Evolutionary conservation across 768 basidiomycete species (phyloP).

Genomic region (Exsudoporus frostii): DNA sequence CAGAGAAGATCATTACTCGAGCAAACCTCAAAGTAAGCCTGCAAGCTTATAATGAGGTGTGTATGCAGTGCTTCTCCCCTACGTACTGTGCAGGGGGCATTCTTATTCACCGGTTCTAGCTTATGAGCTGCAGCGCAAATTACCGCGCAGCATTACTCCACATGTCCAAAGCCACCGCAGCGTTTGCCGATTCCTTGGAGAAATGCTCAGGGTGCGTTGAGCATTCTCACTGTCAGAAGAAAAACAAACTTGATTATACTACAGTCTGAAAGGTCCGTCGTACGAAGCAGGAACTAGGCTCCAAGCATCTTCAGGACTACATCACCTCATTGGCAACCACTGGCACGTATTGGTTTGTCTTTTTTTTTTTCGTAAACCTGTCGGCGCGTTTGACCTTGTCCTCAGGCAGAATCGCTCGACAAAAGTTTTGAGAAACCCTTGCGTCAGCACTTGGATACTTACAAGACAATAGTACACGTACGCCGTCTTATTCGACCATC

Average conservation of each 20-base stretch:
- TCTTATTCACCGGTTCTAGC: conserved; percentile 42
- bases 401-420: conserved; percentile 79
- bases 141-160: conserved; percentile 80
- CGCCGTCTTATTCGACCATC: conserved; percentile 17
- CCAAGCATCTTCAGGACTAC: conserved; percentile 83
- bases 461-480: conserved; percentile 71
- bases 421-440: conserved; percentile 88
- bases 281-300: conserved; percentile 80
- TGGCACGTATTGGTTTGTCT: conserved; percentile 81
- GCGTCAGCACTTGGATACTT: conserved; percentile 78
- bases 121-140: conserved; percentile 69
- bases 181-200: conserved; percentile 85
- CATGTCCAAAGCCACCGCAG: conserved; percentile 80
- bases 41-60: conserved; percentile 78
- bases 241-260: not conserved
- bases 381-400: conserved; percentile 4
- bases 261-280: conserved; percentile 71
- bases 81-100: not conserved
- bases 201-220: conserved; percentile 70
- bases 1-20: conserved; percentile 79
- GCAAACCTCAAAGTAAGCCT: conserved; percentile 73
- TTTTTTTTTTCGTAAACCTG: conserved; percentile 5
- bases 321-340: conserved; percentile 89
- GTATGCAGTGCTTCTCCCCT: conserved; percentile 23
- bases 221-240: not conserved